Conservation (phyloP, 2,329 filamentous ascomycete species). For the Gnomoniopsis smithogilvyi region DNA sequence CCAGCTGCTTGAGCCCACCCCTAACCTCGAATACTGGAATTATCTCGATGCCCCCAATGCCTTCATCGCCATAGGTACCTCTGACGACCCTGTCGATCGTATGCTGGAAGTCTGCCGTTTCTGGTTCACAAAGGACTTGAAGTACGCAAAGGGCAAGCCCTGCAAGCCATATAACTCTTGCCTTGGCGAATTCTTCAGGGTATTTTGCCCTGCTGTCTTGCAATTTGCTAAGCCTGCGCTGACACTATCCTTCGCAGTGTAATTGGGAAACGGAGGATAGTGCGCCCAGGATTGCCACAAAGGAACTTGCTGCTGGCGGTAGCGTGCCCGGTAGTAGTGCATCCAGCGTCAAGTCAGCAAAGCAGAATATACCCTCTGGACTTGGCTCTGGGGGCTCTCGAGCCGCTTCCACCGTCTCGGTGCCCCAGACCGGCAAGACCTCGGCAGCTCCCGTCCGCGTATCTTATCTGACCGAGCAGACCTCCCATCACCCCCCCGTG, state of each 20-base stretch:
- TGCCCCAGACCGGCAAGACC: slow-evolving; percentile 44
- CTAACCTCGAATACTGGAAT: slow-evolving; percentile 98
- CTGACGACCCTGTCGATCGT: slow-evolving; percentile 84
- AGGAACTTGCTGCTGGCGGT: slow-evolving; percentile 35
- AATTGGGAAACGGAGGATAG: slow-evolving; percentile 91
- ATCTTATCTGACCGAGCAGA: slow-evolving; percentile 96
- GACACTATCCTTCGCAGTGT: slow-evolving; percentile 53
- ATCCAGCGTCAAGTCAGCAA: slow-evolving; percentile 44
- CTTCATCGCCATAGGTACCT: slow-evolving; percentile 79
- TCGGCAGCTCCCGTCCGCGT: slow-evolving; percentile 62
- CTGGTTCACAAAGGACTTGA: slow-evolving; percentile 98
- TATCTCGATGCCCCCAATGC: slow-evolving; percentile 94
- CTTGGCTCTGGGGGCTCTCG: slow-evolving; percentile 34
- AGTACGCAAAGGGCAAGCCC: slow-evolving; percentile 97
- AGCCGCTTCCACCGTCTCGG: slow-evolving; percentile 47
- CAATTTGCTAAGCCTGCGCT: slow-evolving; percentile 1
- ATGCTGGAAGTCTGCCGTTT: slow-evolving; percentile 95
- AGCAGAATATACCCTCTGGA: slow-evolving; percentile 24
- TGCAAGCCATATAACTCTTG: slow-evolving; percentile 99
- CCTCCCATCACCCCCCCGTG: slow-evolving; percentile 94
- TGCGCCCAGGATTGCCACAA: slow-evolving; percentile 61
- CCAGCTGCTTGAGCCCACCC: slow-evolving; percentile 91
- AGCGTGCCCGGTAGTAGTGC: slow-evolving; percentile 37
- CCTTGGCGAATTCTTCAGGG: slow-evolving; percentile 93
- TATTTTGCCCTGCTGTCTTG: slow-evolving; percentile 41